Percentiles rank a stretch among this genome's conserved stretches.
Conservation (phyloP, 345 rosid genomes). For the Salix arbutifolia region DNA sequence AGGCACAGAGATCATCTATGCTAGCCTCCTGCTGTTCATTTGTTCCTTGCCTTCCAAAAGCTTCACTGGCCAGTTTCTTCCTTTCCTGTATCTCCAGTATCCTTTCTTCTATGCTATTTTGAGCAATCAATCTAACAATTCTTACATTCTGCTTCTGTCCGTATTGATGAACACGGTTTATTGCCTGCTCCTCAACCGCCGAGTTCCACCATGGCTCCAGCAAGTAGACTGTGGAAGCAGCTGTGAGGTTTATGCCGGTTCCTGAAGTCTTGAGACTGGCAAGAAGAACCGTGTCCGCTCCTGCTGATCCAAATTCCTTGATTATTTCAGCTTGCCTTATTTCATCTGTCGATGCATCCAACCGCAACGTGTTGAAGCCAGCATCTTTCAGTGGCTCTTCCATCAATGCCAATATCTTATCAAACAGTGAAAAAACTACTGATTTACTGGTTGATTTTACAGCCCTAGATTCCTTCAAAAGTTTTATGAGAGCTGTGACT, state of each 20-base stretch:
- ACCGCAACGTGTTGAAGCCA: conserved; percentile 60
- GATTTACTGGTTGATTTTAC: conserved; percentile 55
- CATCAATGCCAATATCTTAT: conserved; percentile 57
- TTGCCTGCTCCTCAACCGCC: conserved; percentile 82
- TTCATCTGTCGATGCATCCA: conserved; percentile 77
- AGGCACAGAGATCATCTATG: conserved; percentile 54
- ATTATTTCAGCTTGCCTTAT: conserved; percentile 60
- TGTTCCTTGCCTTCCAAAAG: conserved; percentile 39
- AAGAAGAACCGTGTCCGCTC: conserved; percentile 47
- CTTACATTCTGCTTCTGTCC: conserved; percentile 70
- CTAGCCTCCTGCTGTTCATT: conserved; percentile 49
- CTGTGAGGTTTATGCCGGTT: conserved; percentile 72
- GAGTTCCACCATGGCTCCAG: conserved; percentile 97
- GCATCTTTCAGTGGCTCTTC: conserved; percentile 65
- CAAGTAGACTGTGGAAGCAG: conserved; percentile 68
- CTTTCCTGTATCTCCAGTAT: conserved; percentile 64
- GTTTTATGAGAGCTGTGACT: conserved; percentile 47
- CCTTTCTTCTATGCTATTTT: conserved; percentile 76
- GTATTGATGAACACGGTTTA: conserved; percentile 80
- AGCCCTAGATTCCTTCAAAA: conserved; percentile 43
- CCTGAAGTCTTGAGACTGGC: conserved; percentile 83
- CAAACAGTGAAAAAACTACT: conserved; percentile 79
- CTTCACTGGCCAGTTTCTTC: conserved; percentile 69
- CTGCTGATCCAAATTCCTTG: conserved; percentile 46
- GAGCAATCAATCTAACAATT: conserved; percentile 66